phyloP scores from a whole-genome alignment of 176 grass and related monocot genomes.

The Eleusine indica region DNA sequence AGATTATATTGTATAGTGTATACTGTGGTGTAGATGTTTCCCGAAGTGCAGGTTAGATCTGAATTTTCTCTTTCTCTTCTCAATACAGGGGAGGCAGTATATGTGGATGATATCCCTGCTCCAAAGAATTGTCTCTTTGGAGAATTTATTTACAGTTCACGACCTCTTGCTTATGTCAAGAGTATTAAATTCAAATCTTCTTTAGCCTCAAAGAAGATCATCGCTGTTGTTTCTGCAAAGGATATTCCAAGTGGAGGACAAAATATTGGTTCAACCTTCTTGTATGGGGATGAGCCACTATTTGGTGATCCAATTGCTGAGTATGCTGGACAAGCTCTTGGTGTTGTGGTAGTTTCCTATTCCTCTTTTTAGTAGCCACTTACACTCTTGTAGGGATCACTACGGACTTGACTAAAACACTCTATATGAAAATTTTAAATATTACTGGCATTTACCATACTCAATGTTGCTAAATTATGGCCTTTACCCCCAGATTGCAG shows the following conservation, averaged over 20 bases:
- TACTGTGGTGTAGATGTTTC: neutral
- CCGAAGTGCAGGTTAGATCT: too few relatives aligned
- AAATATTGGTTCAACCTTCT: conserved; percentile 56
- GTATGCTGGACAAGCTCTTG: conserved; percentile 73
- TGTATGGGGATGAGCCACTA: conserved; percentile 67
- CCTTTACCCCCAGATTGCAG: conserved; percentile 60
- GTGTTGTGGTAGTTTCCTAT: conserved; percentile 64
- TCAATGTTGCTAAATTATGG: neutral
- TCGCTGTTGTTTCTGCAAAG: conserved; percentile 54
- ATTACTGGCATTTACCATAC: neutral
- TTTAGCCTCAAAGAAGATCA: conserved; percentile 60
- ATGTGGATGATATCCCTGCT: conserved; percentile 85
- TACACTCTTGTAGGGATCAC: neutral
- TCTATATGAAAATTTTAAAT: too few relatives aligned
- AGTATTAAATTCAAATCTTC: conserved; percentile 71
- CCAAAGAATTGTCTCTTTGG: conserved; percentile 78
- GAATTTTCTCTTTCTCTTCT: neutral
- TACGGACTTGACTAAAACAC: neutral
- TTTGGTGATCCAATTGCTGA: conserved; percentile 71
- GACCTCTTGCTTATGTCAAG: conserved; percentile 64
- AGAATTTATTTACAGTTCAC: conserved; percentile 84
- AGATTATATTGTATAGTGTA: neutral
- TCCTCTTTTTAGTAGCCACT: neutral
- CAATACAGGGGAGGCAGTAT: conserved; percentile 71
- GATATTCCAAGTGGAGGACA: conserved; percentile 78